phyloP scores from a whole-genome alignment of 192 early-diverging fungal genomes.

The Coemansia sp. region DNA sequence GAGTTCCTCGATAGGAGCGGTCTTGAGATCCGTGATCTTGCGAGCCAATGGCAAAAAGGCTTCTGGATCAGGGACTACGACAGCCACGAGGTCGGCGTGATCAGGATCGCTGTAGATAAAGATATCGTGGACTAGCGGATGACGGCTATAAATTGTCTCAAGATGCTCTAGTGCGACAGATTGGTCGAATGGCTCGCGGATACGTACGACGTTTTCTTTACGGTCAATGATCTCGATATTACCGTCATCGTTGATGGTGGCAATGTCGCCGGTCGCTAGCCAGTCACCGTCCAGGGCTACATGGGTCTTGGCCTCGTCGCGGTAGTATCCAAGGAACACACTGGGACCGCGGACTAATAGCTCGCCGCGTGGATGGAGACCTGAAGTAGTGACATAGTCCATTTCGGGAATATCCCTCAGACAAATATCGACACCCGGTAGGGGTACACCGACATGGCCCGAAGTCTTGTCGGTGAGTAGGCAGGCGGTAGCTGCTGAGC shows the following conservation, averaged over 20 bases:
- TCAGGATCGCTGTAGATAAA: conserved; percentile 90
- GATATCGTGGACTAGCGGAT: conserved; percentile 80
- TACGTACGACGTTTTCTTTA: conserved; percentile 74
- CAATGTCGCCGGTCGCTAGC: conserved; percentile 88
- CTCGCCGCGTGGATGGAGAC: conserved; percentile 85
- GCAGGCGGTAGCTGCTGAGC: conserved; percentile 31
- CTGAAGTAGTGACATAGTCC: conserved; percentile 76
- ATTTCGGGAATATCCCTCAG: conserved; percentile 87
- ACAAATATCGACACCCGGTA: conserved; percentile 79
- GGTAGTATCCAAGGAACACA: conserved; percentile 82
- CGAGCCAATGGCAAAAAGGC: conserved; percentile 66
- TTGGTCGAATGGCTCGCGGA: conserved; percentile 77
- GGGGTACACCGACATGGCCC: conserved; percentile 77
- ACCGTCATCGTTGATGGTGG: conserved; percentile 72
- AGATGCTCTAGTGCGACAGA: conserved; percentile 91
- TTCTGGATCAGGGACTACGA: conserved; percentile 81
- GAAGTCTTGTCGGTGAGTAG: conserved; percentile 39
- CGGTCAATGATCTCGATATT: conserved; percentile 82
- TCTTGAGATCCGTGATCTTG: conserved; percentile 20
- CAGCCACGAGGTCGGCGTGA: conserved; percentile 78
- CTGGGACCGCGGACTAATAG: conserved; percentile 79
- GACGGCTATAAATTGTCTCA: conserved; percentile 74
- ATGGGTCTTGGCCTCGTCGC: conserved; percentile 75
- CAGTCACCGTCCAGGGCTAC: conserved; percentile 82
- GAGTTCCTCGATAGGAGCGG: conserved; percentile 38